Percentiles rank a stretch among this genome's conserved stretches.
phyloP scores from a whole-genome alignment of 108 stramenopile genomes.

The Nitzschia sp. region DNA sequence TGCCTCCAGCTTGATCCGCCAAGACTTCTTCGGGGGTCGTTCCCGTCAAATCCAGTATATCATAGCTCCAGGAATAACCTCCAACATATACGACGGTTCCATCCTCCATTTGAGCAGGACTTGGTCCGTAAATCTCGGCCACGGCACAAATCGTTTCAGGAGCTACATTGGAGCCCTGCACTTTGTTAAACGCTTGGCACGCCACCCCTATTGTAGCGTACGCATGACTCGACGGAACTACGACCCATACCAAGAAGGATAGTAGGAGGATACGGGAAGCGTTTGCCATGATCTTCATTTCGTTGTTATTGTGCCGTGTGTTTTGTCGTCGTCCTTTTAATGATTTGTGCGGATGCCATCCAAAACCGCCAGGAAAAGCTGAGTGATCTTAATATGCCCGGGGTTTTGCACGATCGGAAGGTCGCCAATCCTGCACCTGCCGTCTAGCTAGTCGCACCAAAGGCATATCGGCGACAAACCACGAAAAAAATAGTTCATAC shows the following conservation, averaged over 20 bases:
- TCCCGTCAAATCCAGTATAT: background rate
- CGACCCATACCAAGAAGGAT: background rate
- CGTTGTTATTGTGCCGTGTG: background rate
- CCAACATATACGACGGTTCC: background rate
- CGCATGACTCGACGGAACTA: background rate
- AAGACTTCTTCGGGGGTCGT: background rate
- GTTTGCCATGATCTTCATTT: background rate
- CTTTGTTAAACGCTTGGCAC: background rate
- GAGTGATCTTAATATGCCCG: background rate
- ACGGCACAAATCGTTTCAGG: background rate
- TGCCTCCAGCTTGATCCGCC: background rate
- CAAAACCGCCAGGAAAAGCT: background rate
- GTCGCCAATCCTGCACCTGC: background rate
- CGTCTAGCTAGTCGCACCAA: background rate
- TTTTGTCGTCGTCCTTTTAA: background rate
- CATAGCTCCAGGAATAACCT: background rate
- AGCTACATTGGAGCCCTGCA: background rate
- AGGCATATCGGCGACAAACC: background rate
- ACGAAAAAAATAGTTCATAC: too few relatives aligned
- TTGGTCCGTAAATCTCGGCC: background rate
- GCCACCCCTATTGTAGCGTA: background rate
- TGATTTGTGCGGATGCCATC: background rate
- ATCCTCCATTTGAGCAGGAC: background rate
- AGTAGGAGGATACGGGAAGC: background rate
- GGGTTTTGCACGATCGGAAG: background rate